Evolutionary conservation across 2,329 filamentous ascomycete species (phyloP), one percentile per base, ranked within the genome.

Genomic region (Colletotrichum horii): DNA sequence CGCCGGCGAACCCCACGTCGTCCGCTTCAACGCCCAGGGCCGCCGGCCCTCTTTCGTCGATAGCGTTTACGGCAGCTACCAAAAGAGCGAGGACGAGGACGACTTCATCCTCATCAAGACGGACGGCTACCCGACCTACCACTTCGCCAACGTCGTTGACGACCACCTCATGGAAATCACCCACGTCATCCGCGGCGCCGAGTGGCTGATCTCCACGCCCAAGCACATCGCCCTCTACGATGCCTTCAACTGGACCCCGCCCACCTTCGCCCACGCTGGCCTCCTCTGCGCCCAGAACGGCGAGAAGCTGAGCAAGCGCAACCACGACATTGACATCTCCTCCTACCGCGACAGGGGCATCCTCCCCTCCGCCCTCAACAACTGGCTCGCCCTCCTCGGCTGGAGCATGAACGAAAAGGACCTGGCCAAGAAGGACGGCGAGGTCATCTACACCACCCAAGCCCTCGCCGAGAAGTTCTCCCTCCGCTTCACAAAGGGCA

Each of bases 191-290:
- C 93, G 97, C 56, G 97, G 96, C 69, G 93, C 94, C 30, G 97
- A 99, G 90, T 99, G 97, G 97, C 94, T 99, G 86, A 92, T 96
- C 38, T 98, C 96, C 1, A 98, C 97, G 0, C 96, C 96, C 1
- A 94, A 90, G 76, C 91, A 93, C 79, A 83, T 91, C 58, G 88
- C 90, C 56, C 83, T 97, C n/a, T 97, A 97, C 82, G 85, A 94
- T 65, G 94, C 94, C 4, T 94, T 97, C 81, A 89, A 91, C 7
- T 97, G 95, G 95, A 82, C 89, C 32, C 88, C 92, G 2, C 95
- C 95, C 0, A 84, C 86, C n/a, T 97, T 95, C 83, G 94, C 92
- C n/a, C 95, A 97, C 81, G 92, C 96, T 19, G 94, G 94, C 8
- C 88, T 97, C 3, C 89, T 97, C 2, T 91, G 94, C 30, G 92